Evolutionary conservation across 2,329 filamentous ascomycete species (phyloP), one percentile per base, ranked within the genome.

Genomic region (Atkinsonella hypoxylon): DNA sequence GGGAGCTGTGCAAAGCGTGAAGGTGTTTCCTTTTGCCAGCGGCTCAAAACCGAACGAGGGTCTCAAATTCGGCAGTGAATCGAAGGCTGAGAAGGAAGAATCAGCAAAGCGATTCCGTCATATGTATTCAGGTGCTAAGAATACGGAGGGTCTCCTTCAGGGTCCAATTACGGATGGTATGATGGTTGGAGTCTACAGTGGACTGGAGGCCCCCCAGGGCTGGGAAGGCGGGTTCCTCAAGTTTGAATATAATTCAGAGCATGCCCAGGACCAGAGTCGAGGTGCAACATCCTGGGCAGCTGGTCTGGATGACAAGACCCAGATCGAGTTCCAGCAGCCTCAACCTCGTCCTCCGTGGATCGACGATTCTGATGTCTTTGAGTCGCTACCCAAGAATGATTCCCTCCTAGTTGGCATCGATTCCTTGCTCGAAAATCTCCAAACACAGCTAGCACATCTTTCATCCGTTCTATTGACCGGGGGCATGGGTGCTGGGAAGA

Each of bases 381-480:
- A 82, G 38, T 76, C 83, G 34, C 71, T 75, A 9, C 67, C 87
- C 9, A 70, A 77, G 9, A 62, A 70, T 20, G 68, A 76, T 36
- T 79, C 85, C 10, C 64, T 75, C 3, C 73, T 98, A 56, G 89
- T 97, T 17, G 91, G 90, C 1, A 91, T 97, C 51, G 89, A 97
- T 58, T 71, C 76, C 2, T 70, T 94, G 0, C 76, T 95, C 30
- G 73, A 78, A 6, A 82, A 88, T 57, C 74, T 95, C 18, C 75
- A 84, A 53, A 83, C 81, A 2, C 87, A 94, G 58, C 71, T 98
- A 4, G 81, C 83, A 0, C 87, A 95, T 58, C 80, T 87, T 56
- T 96, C 91, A 0, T 97, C 93, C 0, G 87, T 96, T 1, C 73
- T 98, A 22, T 68, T 98, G 42, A 94, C 89, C 0, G 93, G 93